Conservation (phyloP, 2,329 filamentous ascomycete species). For the Penicillium thymicola region DNA sequence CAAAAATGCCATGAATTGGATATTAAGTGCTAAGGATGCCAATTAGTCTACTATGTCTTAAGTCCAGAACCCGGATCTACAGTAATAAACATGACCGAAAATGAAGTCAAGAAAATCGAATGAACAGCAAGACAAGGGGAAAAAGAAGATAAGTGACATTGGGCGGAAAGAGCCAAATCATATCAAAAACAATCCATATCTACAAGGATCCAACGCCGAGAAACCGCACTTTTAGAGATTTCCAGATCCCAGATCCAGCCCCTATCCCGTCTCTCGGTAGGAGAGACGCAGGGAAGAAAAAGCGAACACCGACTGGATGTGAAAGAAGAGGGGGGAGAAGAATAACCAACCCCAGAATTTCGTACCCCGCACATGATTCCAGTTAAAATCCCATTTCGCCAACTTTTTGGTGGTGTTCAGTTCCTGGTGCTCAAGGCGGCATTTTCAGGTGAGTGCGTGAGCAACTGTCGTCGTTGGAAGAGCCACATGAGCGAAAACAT, state of each 20-base stretch:
- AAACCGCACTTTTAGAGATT: slow-evolving; percentile 24
- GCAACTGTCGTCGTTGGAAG: neutral
- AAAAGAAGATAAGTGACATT: slow-evolving; percentile 11
- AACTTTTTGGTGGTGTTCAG: neutral
- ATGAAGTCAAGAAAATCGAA: neutral
- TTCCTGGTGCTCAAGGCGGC: neutral
- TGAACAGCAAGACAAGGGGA: slow-evolving; percentile 2
- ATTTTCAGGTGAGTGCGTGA: neutral
- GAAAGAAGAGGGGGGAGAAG: slow-evolving; percentile 4
- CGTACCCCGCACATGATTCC: neutral
- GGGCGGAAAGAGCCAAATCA: slow-evolving; percentile 19
- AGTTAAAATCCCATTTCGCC: neutral
- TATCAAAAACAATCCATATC: slow-evolving; percentile 26
- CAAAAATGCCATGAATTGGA: neutral
- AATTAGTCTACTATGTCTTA: neutral
- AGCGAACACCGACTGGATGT: slow-evolving; percentile 11
- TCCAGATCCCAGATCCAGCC: slow-evolving; percentile 10
- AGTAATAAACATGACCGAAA: neutral
- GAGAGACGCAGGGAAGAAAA: slow-evolving; percentile 1
- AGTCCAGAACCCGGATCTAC: neutral
- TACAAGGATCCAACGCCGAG: slow-evolving; percentile 24
- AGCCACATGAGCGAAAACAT: neutral
- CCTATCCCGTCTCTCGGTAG: neutral
- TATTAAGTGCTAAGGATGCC: neutral
- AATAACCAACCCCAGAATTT: neutral